Conservation (phyloP, 192 early-diverging fungal genomes). For the Backusella tarrabulga region DNA sequence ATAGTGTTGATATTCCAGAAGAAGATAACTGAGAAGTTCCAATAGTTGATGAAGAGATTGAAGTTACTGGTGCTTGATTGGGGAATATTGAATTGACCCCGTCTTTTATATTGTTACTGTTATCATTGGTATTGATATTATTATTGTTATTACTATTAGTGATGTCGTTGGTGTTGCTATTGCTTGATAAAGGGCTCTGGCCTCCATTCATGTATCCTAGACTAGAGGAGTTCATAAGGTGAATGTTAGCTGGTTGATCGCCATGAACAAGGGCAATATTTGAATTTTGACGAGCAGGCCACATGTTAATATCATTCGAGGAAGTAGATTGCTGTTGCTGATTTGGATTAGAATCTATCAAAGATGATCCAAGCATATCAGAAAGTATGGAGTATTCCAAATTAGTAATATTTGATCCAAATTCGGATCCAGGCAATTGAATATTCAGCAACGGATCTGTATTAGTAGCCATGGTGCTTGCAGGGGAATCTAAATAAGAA, state of each 20-base stretch:
- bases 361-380: constrained; percentile 79
- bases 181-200: not conserved
- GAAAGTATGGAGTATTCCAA: constrained; percentile 88
- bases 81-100: not conserved
- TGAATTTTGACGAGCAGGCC: not conserved
- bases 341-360: constrained; percentile 11
- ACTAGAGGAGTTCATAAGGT: not conserved
- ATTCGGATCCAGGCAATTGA: constrained; percentile 51
- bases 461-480: not conserved
- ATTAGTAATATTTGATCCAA: constrained; percentile 87
- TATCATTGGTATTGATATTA: not conserved
- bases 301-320: not conserved
- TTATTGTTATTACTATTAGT: not conserved
- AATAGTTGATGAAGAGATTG: constrained; percentile 8
- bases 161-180: not conserved
- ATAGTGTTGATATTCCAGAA: constrained; percentile 21
- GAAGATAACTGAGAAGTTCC: constrained; percentile 6
- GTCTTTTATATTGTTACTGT: not conserved
- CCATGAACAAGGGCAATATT: not conserved
- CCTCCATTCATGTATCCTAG: not conserved
- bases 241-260: not conserved
- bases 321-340: not conserved
- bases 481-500: not conserved
- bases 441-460: constrained; percentile 2
- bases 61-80: not conserved